Evolutionary conservation across 139 green algal species (phyloP).

Genomic region (Chlorella sp.): DNA sequence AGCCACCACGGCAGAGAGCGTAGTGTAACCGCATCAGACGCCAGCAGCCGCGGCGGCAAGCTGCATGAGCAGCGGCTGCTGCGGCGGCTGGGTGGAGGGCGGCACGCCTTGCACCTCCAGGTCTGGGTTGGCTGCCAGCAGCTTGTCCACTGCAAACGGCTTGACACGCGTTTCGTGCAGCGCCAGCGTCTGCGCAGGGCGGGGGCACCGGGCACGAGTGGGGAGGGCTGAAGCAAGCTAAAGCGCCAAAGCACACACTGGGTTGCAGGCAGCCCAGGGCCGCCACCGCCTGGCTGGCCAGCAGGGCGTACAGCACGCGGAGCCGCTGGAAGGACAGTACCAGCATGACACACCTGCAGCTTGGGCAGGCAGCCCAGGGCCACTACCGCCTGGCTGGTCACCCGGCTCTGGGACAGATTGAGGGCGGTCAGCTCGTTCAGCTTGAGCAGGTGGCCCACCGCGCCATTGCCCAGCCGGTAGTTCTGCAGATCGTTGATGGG

Average conservation of each 20-base stretch:
- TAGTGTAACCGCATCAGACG: no score
- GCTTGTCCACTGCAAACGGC: slow-evolving; percentile 26
- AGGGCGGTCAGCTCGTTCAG: slow-evolving; percentile 46
- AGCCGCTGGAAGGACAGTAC: no score
- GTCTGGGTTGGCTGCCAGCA: slow-evolving; percentile 29
- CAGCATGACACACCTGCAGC: slow-evolving; percentile 9
- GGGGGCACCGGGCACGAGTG: no score
- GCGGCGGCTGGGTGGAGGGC: background rate
- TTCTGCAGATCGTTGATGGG: slow-evolving; percentile 31
- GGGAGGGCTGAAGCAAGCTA: no score
- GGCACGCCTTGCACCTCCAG: slow-evolving; percentile 19
- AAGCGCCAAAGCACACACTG: no score
- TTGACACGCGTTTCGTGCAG: slow-evolving; percentile 16
- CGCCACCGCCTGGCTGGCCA: no score
- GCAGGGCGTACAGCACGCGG: no score
- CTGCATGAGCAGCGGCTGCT: background rate
- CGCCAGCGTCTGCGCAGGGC: slow-evolving; percentile 18
- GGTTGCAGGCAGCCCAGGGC: no score
- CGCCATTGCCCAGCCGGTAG: slow-evolving; percentile 37
- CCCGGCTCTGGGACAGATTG: slow-evolving; percentile 51
- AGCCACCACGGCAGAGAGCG: no score
- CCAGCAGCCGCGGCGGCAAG: background rate
- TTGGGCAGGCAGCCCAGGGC: slow-evolving; percentile 14
- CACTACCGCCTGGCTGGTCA: slow-evolving; percentile 47
- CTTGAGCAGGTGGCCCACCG: slow-evolving; percentile 29